Evolutionary conservation across 2,329 filamentous ascomycete species (phyloP).

Genomic region (Neoascochyta sp.): DNA sequence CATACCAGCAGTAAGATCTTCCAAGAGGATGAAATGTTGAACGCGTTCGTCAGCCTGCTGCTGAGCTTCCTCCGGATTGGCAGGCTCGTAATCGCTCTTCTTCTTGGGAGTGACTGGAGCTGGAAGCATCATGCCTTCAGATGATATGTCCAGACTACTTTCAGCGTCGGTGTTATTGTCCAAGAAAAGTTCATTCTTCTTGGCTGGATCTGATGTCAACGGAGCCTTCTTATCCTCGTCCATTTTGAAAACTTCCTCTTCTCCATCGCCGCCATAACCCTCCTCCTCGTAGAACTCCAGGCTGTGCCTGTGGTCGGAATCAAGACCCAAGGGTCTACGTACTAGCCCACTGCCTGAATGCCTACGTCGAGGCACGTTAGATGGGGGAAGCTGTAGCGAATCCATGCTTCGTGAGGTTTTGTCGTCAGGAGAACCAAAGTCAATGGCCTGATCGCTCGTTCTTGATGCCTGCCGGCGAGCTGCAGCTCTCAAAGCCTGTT

Average conservation of each 20-base stretch:
- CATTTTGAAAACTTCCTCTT: conserved; percentile 67
- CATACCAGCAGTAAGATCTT: conserved; percentile 96
- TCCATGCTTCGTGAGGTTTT: conserved; percentile 5
- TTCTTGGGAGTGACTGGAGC: conserved; percentile 24
- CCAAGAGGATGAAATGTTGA: conserved; percentile 87
- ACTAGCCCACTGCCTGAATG: conserved; percentile 85
- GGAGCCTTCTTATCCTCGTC: conserved; percentile 47
- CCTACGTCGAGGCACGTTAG: conserved; percentile 54
- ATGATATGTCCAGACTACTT: conserved; percentile 2
- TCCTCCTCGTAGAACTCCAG: conserved; percentile 92
- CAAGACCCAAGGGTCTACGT: conserved; percentile 66
- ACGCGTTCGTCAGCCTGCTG: conserved; percentile 60
- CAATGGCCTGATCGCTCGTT: conserved; percentile 10
- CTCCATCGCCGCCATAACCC: conserved; percentile 75
- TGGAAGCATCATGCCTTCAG: conserved; percentile 31
- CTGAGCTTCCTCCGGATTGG: conserved; percentile 46
- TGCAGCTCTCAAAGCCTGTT: conserved; percentile 43
- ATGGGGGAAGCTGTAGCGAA: conserved; percentile 29
- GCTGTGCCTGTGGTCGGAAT: conserved; percentile 61
- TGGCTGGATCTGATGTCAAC: conserved; percentile 6
- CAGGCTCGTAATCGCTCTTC: conserved; percentile 17
- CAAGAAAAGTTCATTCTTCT: conserved; percentile 4
- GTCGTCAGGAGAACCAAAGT: conserved; percentile 10
- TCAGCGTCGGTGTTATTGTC: background rate
- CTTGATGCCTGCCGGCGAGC: conserved; percentile 34